Base-by-base conservation (phyloP, 371 early-diverging fungal species). In the Sporodiniella umbellata region DNA sequence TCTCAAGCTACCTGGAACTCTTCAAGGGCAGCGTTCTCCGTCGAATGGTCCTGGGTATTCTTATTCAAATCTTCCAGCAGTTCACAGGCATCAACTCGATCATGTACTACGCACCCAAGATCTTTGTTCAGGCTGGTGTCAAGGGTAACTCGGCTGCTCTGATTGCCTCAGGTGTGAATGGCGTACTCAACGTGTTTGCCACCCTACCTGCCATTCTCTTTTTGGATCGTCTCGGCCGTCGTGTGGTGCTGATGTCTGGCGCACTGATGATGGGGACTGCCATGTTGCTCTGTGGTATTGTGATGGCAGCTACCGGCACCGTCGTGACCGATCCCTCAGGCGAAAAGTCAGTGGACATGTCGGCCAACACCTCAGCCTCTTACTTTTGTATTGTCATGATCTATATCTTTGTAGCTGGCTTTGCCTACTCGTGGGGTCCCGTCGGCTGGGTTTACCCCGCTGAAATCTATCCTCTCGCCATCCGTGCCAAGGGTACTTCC, bases 181-280 rank as follows among this genome's bases (percentile, higher is more conserved):
- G 89, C 58, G 75, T 84, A 47, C 66, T 89, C 42, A 88, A 89
- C 58, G 72, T 87, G 51, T 46, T 85, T 43, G 69, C 81, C 39
- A 89, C 90, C 19, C 76, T 89, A 43, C 86, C 88, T 22, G 85
- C 90, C 38, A 85, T 90, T 40, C 56, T 89, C 14, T 88, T 51
- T 56, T 53, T 76, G 24, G 77, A 76, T 58, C 60, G 62, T 23
- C 60, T 72, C 18, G 77, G 77, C 56, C 73, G 77, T 58, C 68
- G 72, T 54, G 31, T 57, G 47, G 70, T 68, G 23, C 47, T 76
- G 53, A 66, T 76, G 21, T 60, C 59, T 17, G 77, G 77, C 54
- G 73, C 77, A 48, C 12, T 62, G 25, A 14, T 68, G 28, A 76
- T 76, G 77, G 64, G 67, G 53, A n/a, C 33, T 44, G 56, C 64